These are phyloP conservation scores for Plantago lanceolata DNA, from an alignment of 305 asterid genomes.

Conservation along the genomic window DNA sequence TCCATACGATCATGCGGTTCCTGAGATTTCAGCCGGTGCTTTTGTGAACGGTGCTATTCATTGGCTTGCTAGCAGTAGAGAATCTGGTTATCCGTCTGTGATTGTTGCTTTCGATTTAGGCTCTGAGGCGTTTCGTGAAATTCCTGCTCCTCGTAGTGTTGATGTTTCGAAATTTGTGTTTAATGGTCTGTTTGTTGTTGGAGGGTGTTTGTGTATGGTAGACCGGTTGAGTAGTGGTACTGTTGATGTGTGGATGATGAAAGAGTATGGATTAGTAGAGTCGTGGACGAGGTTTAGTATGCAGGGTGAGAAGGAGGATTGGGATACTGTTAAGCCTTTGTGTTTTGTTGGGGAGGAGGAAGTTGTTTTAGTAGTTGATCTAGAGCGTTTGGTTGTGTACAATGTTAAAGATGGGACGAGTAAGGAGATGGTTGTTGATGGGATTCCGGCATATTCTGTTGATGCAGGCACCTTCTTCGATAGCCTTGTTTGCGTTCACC, in stretches of 20 bases:
- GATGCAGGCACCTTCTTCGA: constrained; percentile 28
- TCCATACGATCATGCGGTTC: constrained; percentile 38
- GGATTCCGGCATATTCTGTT: constrained; percentile 13
- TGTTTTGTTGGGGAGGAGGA: constrained; percentile 34
- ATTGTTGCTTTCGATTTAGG: constrained; percentile 34
- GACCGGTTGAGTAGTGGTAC: background rate
- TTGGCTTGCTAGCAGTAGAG: constrained; percentile 34
- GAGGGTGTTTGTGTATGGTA: constrained; percentile 35
- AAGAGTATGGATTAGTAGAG: constrained; percentile 37
- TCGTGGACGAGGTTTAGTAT: constrained; percentile 33
- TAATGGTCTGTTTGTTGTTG: constrained; percentile 26
- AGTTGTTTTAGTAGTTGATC: constrained; percentile 25
- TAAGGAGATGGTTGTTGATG: constrained; percentile 29
- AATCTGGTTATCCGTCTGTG: constrained; percentile 20
- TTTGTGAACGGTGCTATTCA: constrained; percentile 37
- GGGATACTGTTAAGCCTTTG: constrained; percentile 27
- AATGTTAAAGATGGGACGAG: constrained; percentile 14
- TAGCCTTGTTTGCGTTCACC: constrained; percentile 22
- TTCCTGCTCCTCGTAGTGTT: constrained; percentile 31
- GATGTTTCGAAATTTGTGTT: constrained; percentile 26
- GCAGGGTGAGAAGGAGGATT: background rate
- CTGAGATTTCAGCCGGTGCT: constrained; percentile 26
- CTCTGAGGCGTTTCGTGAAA: constrained; percentile 26
- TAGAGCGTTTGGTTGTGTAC: constrained; percentile 23
- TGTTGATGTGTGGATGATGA: constrained; percentile 49